phyloP scores from a whole-genome alignment of 1,139 yeast species.

The Lodderomyces jiufengensis region DNA sequence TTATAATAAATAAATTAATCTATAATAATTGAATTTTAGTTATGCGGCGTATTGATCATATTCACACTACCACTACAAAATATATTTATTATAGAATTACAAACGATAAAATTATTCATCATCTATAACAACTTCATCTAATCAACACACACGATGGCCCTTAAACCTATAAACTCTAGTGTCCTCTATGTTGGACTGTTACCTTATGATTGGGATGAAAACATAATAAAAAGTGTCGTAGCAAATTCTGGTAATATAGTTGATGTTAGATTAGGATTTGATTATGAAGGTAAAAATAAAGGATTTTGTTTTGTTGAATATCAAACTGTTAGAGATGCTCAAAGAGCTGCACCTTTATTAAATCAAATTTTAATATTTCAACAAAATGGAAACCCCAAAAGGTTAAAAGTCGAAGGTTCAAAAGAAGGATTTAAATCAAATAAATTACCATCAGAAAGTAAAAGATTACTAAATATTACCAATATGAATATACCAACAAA shows the following conservation, averaged over 20 bases:
- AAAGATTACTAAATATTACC: conserved; percentile 40
- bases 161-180: conserved; percentile 19
- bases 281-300: conserved; percentile 58
- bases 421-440: conserved; percentile 53
- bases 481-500: conserved; percentile 48
- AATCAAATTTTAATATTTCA: conserved; percentile 39
- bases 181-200: conserved; percentile 59
- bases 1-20: too few species aligned
- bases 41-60: too few species aligned
- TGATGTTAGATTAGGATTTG: conserved; percentile 61
- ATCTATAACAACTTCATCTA: too few species aligned
- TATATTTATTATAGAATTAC: too few species aligned
- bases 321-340: conserved; percentile 48
- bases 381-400: conserved; percentile 33
- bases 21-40: too few species aligned
- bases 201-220: conserved; percentile 65
- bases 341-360: conserved; percentile 41
- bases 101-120: too few species aligned
- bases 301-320: conserved; percentile 67
- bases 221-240: conserved; percentile 53
- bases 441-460: conserved; percentile 28
- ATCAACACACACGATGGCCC: conserved; percentile 11
- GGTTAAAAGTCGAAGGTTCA: conserved; percentile 54
- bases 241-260: conserved; percentile 61
- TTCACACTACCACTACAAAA: too few species aligned